Conservation (phyloP, 2,329 filamentous ascomycete genomes). For the Arthrinium puccinioides region DNA sequence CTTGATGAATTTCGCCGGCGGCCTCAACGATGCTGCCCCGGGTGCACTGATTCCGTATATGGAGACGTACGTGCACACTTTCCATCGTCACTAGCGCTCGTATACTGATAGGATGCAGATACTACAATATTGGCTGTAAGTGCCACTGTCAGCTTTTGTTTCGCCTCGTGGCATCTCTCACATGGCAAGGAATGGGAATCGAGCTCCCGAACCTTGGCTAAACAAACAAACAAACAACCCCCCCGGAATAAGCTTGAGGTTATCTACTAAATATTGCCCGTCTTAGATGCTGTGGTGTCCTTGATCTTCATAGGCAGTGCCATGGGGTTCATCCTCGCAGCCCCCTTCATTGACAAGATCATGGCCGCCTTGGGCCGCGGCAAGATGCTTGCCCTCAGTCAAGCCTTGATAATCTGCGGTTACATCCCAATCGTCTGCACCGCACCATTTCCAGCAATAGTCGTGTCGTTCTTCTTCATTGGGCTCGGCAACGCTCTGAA, state of each 20-base stretch:
- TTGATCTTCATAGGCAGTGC: slow-evolving; percentile 77
- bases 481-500: slow-evolving; percentile 51
- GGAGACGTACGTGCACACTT: slow-evolving; percentile 34
- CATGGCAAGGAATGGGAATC: no score
- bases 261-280: no score
- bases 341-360: slow-evolving; percentile 60
- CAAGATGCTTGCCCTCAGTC: slow-evolving; percentile 52
- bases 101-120: slow-evolving; percentile 21
- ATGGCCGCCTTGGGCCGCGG: slow-evolving; percentile 58
- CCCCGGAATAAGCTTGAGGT: no score
- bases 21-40: slow-evolving; percentile 67
- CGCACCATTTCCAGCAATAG: slow-evolving; percentile 64
- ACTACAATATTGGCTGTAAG: slow-evolving; percentile 71
- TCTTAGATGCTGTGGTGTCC: slow-evolving; percentile 71
- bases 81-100: not conserved
- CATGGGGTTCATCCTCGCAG: slow-evolving; percentile 66
- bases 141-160: no score
- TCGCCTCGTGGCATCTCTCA: no score
- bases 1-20: slow-evolving; percentile 60
- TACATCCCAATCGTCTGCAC: slow-evolving; percentile 60
- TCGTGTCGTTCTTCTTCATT: slow-evolving; percentile 62
- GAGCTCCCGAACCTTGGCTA: no score
- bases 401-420: slow-evolving; percentile 48
- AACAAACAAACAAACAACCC: no score
- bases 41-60: slow-evolving; percentile 79